Evolutionary conservation across 768 basidiomycete species (phyloP).

Genomic region (Leccinum variicolor): DNA sequence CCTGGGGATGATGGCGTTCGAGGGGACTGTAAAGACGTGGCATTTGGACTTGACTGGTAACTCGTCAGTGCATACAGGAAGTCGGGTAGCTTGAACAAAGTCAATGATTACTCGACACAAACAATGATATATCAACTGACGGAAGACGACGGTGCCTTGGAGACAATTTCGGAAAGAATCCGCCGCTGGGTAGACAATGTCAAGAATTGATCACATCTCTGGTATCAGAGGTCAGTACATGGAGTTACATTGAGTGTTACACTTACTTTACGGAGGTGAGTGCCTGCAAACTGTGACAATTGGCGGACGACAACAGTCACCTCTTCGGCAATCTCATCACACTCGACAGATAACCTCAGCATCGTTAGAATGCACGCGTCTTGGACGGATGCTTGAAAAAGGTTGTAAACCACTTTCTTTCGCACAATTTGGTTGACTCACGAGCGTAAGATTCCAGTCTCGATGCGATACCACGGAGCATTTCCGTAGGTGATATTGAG

Average conservation of each 20-base stretch:
- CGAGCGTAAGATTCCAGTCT: slow-evolving; percentile 42
- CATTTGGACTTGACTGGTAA: slow-evolving; percentile 19
- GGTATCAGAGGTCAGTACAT: slow-evolving; percentile 8
- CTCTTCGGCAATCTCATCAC: slow-evolving; percentile 49
- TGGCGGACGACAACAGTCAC: slow-evolving; percentile 41
- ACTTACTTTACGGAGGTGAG: slow-evolving; percentile 58
- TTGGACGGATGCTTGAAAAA: slow-evolving; percentile 57
- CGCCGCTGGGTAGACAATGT: slow-evolving; percentile 43
- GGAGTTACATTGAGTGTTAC: background rate
- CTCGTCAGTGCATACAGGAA: slow-evolving; percentile 52
- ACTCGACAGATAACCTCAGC: slow-evolving; percentile 61
- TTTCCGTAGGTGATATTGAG: slow-evolving; percentile 45
- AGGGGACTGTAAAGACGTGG: slow-evolving; percentile 7
- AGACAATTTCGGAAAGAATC: slow-evolving; percentile 45
- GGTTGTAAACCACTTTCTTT: slow-evolving; percentile 1
- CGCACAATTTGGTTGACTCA: slow-evolving; percentile 32
- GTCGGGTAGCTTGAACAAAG: slow-evolving; percentile 59
- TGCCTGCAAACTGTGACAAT: slow-evolving; percentile 42
- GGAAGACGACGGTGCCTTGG: slow-evolving; percentile 50
- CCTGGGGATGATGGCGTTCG: slow-evolving; percentile 7
- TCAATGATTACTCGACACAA: slow-evolving; percentile 3
- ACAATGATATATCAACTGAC: slow-evolving; percentile 36
- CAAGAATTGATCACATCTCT: slow-evolving; percentile 75
- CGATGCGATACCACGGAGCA: slow-evolving; percentile 45
- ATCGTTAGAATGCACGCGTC: slow-evolving; percentile 72